Evolutionary conservation across 768 basidiomycete genomes (phyloP).

Genomic region (Favolaschia claudopus): DNA sequence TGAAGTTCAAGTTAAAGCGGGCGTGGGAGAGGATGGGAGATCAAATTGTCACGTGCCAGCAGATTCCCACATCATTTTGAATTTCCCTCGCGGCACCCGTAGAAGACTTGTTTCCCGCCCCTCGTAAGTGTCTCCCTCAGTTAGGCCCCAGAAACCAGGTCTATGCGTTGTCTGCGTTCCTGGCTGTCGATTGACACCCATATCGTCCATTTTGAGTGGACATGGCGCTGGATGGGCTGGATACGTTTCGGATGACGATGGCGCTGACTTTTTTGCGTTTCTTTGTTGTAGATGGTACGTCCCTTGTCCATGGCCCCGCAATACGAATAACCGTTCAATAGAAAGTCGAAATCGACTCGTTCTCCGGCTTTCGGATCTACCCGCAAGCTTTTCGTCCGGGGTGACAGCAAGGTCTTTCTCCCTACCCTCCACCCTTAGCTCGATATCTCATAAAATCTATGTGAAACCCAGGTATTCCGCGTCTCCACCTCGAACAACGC

Average conservation of each 20-base stretch:
- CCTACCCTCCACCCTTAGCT: background rate
- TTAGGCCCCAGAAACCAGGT: no score
- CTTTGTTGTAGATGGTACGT: constrained; percentile 18
- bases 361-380: constrained; percentile 98
- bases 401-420: constrained; percentile 86
- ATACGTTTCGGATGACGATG: constrained; percentile 1
- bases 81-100: no score
- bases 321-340: constrained; percentile 36
- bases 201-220: background rate
- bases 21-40: no score
- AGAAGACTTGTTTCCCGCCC: no score
- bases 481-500: constrained; percentile 92
- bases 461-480: constrained; percentile 91
- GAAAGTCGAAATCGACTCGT: constrained; percentile 99
- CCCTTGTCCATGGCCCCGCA: background rate
- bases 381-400: constrained; percentile 96
- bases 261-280: background rate
- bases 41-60: no score
- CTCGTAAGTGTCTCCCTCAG: no score
- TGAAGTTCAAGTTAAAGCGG: no score
- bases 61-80: no score
- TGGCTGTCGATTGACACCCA: constrained; percentile 5
- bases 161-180: no score
- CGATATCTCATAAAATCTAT: background rate
- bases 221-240: background rate